A percentile compares a stretch with the other conserved stretches of the same genome.
These are phyloP conservation scores for Blumeriella jaapii DNA, from an alignment of 2,329 filamentous ascomycete species.

Conservation along the genomic window DNA sequence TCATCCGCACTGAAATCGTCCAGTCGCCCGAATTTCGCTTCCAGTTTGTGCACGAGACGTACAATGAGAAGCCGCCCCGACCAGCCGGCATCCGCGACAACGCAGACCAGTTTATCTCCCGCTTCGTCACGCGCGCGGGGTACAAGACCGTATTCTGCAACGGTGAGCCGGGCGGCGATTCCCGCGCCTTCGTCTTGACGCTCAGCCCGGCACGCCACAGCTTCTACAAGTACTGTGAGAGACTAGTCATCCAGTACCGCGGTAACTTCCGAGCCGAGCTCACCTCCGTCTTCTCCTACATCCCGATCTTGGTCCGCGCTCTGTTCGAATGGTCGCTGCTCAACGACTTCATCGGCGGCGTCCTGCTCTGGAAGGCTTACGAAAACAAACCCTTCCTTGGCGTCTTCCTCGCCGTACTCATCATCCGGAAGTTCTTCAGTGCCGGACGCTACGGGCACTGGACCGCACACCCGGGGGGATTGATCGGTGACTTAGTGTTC, in stretches of 20 bases:
- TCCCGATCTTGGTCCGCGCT: background rate
- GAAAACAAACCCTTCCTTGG: background rate
- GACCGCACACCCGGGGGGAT: background rate
- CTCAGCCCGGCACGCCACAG: no score
- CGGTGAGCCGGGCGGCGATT: background rate
- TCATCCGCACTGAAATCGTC: slow-evolving; percentile 3
- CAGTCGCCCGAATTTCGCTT: slow-evolving; percentile 3
- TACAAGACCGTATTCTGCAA: background rate
- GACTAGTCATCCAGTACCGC: background rate
- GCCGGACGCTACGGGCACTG: no score
- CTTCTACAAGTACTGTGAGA: background rate
- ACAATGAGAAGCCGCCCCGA: background rate
- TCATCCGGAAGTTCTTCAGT: background rate
- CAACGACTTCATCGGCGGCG: background rate
- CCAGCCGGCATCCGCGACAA: background rate
- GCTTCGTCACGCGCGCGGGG: background rate
- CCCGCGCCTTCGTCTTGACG: background rate
- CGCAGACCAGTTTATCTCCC: background rate
- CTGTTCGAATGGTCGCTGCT: background rate
- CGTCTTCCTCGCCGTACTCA: background rate
- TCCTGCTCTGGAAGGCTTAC: background rate
- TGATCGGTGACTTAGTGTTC: background rate
- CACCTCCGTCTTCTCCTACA: background rate
- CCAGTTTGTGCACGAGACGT: background rate
- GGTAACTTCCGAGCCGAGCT: background rate